These are phyloP conservation scores for Papilionanthe hybrid DNA, from an alignment of 116 monocot genomes.

Conservation along the genomic window DNA sequence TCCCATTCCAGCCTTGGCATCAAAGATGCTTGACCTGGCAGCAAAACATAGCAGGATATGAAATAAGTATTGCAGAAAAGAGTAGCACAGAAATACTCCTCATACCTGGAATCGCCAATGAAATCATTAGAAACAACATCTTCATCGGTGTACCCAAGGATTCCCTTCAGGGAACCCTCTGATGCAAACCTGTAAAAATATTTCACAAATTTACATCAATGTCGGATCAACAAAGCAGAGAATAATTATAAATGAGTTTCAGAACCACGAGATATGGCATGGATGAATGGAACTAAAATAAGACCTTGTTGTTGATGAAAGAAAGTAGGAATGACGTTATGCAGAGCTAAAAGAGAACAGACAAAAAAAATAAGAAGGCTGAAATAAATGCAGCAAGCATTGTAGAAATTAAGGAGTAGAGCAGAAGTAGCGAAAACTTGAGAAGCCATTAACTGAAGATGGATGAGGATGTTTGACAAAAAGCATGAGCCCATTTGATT, in stretches of 20 bases:
- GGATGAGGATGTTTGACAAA: neutral
- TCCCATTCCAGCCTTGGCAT: slow-evolving; percentile 97
- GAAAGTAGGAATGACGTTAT: neutral
- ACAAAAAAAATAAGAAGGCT: neutral
- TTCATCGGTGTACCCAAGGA: slow-evolving; percentile 96
- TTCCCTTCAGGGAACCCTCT: slow-evolving; percentile 73
- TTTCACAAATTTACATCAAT: neutral
- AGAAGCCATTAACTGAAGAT: neutral
- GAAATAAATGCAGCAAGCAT: neutral
- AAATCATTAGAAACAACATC: slow-evolving; percentile 98
- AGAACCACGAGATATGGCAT: too few species aligned
- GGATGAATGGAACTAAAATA: too few species aligned
- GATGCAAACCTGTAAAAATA: slow-evolving; percentile 55
- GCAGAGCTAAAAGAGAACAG: neutral
- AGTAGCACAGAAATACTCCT: neutral
- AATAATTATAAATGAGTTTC: neutral
- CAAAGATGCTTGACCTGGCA: slow-evolving; percentile 89
- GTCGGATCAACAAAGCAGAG: neutral
- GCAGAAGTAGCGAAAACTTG: neutral
- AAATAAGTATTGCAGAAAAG: neutral
- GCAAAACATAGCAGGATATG: neutral
- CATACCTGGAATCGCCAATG: slow-evolving; percentile 84
- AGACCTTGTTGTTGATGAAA: too few species aligned
- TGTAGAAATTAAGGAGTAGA: neutral
- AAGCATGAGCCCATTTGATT: neutral